Evolutionary conservation across 2,329 filamentous ascomycete genomes (phyloP).

Genomic region (Trichoderma asperellum): DNA sequence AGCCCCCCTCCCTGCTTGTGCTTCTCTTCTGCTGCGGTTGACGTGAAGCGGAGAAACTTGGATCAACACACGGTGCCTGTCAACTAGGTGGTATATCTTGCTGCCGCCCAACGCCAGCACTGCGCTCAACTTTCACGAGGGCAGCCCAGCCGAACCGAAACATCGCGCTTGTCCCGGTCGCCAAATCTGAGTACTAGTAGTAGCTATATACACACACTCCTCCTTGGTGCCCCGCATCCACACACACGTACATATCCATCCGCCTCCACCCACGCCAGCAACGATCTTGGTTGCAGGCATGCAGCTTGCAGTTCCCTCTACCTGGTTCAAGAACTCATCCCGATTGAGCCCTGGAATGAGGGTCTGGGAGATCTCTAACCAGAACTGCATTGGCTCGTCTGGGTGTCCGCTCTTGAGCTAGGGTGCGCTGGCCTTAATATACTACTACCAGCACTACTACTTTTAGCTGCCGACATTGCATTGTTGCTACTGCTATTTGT

Average conservation of each 20-base stretch:
- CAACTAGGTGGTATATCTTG: background rate
- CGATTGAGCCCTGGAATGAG: constrained; percentile 25
- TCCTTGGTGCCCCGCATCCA: constrained; percentile 28
- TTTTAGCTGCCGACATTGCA: constrained; percentile 18
- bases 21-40: background rate
- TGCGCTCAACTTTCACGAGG: background rate
- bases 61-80: background rate
- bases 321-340: constrained; percentile 29
- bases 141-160: background rate
- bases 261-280: constrained; percentile 28
- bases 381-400: constrained; percentile 29
- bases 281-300: constrained; percentile 27
- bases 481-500: background rate
- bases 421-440: constrained; percentile 28
- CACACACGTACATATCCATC: constrained; percentile 28
- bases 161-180: constrained; percentile 14
- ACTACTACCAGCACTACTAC: constrained; percentile 16
- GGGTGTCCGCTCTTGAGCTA: constrained; percentile 30
- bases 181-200: constrained; percentile 14
- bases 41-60: background rate
- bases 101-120: constrained; percentile 1
- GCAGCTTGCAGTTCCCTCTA: constrained; percentile 29
- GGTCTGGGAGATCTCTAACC: constrained; percentile 21
- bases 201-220: constrained; percentile 25
- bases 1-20: background rate